Conservation (phyloP, 2,329 filamentous ascomycete genomes). For the Phyllosticta citribraziliensis region DNA sequence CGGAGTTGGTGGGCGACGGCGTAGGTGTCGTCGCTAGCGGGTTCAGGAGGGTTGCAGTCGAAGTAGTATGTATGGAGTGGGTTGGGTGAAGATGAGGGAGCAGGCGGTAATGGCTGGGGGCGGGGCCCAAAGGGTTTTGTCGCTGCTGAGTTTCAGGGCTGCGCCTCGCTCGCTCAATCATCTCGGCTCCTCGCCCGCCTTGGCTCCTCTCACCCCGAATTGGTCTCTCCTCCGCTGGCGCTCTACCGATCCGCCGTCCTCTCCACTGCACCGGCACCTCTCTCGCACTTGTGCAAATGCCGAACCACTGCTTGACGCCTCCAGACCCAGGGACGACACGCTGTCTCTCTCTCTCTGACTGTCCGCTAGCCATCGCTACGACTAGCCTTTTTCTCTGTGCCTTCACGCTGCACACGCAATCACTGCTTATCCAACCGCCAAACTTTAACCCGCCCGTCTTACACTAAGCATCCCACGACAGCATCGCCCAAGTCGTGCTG, state of each 20-base stretch:
- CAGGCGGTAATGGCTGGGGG: background rate
- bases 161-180: background rate
- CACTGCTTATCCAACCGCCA: background rate
- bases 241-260: background rate
- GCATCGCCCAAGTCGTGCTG: background rate
- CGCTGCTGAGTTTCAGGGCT: background rate
- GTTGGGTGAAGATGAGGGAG: background rate
- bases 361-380: background rate
- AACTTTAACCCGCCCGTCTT: background rate
- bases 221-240: background rate
- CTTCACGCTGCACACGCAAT: background rate
- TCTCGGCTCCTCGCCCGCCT: background rate
- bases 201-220: background rate
- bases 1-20: background rate
- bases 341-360: background rate
- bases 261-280: background rate
- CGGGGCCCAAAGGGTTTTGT: background rate
- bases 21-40: background rate
- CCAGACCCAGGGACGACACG: no score
- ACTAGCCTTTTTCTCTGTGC: background rate
- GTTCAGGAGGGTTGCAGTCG: background rate
- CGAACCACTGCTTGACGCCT: background rate
- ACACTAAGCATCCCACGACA: background rate
- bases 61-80: background rate
- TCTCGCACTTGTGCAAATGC: background rate